Evolutionary conservation across 257 asterid species (phyloP).

Genomic region (Coffea canephora): DNA sequence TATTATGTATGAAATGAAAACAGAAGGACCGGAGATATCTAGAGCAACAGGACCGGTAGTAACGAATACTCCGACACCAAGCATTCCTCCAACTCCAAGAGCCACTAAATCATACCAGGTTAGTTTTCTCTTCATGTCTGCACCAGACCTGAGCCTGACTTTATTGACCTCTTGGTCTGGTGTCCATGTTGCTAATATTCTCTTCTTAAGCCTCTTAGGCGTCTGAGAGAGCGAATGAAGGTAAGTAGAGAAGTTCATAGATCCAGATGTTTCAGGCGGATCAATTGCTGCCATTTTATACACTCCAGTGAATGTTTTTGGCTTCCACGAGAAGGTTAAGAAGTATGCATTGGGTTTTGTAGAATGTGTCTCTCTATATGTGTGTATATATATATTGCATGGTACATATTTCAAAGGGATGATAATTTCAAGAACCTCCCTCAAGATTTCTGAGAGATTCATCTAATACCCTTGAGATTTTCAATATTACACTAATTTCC

Average conservation of each 20-base stretch:
- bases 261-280: constrained; percentile 6
- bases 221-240: constrained; percentile 37
- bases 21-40: constrained; percentile 34
- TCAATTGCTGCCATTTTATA: constrained; percentile 14
- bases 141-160: constrained; percentile 44
- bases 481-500: no score
- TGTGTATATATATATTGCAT: neutral
- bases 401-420: constrained; percentile 1
- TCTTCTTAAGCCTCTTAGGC: constrained; percentile 27
- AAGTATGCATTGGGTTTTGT: constrained; percentile 4
- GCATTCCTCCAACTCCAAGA: constrained; percentile 50
- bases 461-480: no score
- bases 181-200: constrained; percentile 37
- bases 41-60: constrained; percentile 41
- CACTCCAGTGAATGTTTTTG: constrained; percentile 2
- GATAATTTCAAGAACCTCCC: neutral
- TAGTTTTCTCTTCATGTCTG: constrained; percentile 45
- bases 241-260: constrained; percentile 23
- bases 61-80: constrained; percentile 46
- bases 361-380: neutral
- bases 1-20: constrained; percentile 35
- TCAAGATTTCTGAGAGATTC: no score
- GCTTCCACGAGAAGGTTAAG: constrained; percentile 4
- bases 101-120: constrained; percentile 39
- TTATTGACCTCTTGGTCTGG: constrained; percentile 41